These are phyloP conservation scores for Macrocybe gigantea DNA, from an alignment of 768 basidiomycete species.

Conservation along the genomic window DNA sequence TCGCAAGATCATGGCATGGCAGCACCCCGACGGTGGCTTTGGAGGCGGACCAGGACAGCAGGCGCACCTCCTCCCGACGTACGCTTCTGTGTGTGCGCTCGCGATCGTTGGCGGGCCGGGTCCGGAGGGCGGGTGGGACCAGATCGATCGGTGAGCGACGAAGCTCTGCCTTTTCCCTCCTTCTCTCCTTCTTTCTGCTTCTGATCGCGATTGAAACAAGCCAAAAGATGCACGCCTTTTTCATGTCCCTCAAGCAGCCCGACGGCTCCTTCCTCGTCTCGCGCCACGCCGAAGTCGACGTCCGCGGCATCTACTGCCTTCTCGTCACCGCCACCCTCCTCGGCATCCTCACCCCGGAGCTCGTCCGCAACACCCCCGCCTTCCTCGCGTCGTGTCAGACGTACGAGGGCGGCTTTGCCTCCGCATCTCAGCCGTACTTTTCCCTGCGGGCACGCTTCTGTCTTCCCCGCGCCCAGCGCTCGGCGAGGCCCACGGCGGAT, in stretches of 20 bases:
- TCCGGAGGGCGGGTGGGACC: slow-evolving; percentile 75
- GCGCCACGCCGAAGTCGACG: slow-evolving; percentile 86
- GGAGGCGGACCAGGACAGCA: slow-evolving; percentile 87
- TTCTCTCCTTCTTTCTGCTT: neutral
- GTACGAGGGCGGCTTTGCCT: slow-evolving; percentile 94
- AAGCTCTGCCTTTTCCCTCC: neutral
- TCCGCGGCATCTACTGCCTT: slow-evolving; percentile 94
- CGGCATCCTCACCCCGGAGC: slow-evolving; percentile 83
- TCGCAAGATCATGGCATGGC: slow-evolving; percentile 73
- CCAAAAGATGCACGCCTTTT: slow-evolving; percentile 66
- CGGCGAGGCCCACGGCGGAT: slow-evolving; percentile 97
- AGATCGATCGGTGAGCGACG: slow-evolving; percentile 65
- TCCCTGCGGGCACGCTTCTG: slow-evolving; percentile 27
- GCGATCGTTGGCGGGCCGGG: slow-evolving; percentile 78
- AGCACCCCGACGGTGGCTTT: slow-evolving; percentile 88
- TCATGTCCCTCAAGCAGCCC: slow-evolving; percentile 85
- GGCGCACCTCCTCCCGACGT: slow-evolving; percentile 85
- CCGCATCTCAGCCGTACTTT: slow-evolving; percentile 68
- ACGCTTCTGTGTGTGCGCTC: slow-evolving; percentile 79
- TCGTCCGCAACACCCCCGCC: slow-evolving; percentile 65
- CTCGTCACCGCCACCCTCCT: slow-evolving; percentile 79
- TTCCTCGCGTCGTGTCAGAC: slow-evolving; percentile 93
- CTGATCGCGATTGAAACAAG: slow-evolving; percentile 41
- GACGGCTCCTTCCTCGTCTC: slow-evolving; percentile 94
- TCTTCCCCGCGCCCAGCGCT: slow-evolving; percentile 61